These are phyloP conservation scores for Juncus inflexus DNA, from an alignment of 176 grass and related monocot genomes.

Conservation along the genomic window DNA sequence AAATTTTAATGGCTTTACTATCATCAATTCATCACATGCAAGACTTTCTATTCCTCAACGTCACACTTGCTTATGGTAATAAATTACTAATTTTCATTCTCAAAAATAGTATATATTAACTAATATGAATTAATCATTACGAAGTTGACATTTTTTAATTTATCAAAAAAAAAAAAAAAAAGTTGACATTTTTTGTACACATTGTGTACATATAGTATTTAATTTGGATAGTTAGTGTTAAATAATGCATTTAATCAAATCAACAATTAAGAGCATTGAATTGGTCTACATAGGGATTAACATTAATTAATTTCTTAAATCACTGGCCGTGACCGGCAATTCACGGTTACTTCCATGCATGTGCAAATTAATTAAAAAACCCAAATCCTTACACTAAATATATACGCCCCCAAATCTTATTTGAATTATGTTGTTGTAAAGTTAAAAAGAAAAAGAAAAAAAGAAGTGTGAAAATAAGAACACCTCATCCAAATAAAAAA, in stretches of 20 bases:
- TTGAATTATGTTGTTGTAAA: slow-evolving; percentile 20
- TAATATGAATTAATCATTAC: too few relatives aligned
- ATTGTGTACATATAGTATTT: too few relatives aligned
- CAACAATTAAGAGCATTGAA: not conserved
- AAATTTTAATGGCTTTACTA: too few relatives aligned
- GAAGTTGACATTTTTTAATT: too few relatives aligned
- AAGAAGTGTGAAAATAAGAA: slow-evolving; percentile 3
- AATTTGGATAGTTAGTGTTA: not conserved
- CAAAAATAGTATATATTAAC: too few relatives aligned
- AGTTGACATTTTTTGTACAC: too few relatives aligned
- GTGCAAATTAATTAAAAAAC: slow-evolving; percentile 10
- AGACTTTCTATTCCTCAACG: too few relatives aligned
- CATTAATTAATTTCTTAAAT: slow-evolving; percentile 11
- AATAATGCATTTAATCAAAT: slow-evolving; percentile 1
- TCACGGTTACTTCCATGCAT: slow-evolving; percentile 16
- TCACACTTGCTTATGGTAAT: too few relatives aligned
- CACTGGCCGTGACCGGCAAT: slow-evolving; percentile 6
- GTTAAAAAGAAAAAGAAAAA: not conserved
- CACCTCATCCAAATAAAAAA: slow-evolving; percentile 11
- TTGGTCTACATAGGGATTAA: not conserved
- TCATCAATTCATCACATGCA: too few relatives aligned
- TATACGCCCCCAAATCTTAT: not conserved
- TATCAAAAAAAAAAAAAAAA: too few relatives aligned
- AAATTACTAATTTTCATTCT: too few relatives aligned
- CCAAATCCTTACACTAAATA: slow-evolving; percentile 20